A percentile compares a stretch with the other conserved stretches of the same genome.
phyloP scores from a whole-genome alignment of 192 early-diverging fungal genomes.

The Gaertneriomyces semiglobifer region DNA sequence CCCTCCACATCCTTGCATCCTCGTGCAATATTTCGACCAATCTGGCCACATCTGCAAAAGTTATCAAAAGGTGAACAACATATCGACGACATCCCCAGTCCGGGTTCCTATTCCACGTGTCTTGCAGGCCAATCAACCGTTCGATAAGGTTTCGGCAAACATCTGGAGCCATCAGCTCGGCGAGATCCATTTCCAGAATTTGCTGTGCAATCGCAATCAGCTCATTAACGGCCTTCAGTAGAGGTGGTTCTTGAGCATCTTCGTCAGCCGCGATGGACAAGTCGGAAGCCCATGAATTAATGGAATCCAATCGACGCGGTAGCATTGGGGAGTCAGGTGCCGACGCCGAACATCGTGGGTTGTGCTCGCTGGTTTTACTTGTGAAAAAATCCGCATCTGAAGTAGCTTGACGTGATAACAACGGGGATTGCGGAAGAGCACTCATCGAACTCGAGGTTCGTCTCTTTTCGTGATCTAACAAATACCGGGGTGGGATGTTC shows the following conservation, averaged over 20 bases:
- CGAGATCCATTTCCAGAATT: slow-evolving; percentile 66
- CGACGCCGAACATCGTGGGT: neutral
- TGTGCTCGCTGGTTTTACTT: neutral
- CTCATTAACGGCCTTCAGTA: slow-evolving; percentile 62
- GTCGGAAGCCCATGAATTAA: slow-evolving; percentile 24
- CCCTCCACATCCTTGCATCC: slow-evolving; percentile 64
- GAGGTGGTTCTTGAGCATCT: slow-evolving; percentile 30
- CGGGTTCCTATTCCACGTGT: slow-evolving; percentile 61
- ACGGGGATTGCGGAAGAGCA: neutral
- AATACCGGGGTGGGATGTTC: slow-evolving; percentile 1
- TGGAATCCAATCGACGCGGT: slow-evolving; percentile 6
- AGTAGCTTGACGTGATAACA: no score
- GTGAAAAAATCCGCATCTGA: neutral
- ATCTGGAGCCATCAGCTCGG: slow-evolving; percentile 56
- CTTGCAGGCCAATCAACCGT: slow-evolving; percentile 57
- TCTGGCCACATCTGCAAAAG: slow-evolving; percentile 70
- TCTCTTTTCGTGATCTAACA: slow-evolving; percentile 15
- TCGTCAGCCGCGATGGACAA: slow-evolving; percentile 28
- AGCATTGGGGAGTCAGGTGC: slow-evolving; percentile 23
- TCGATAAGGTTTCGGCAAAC: slow-evolving; percentile 58
- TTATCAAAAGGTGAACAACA: slow-evolving; percentile 64
- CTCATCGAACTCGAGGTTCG: slow-evolving; percentile 4
- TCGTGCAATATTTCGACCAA: slow-evolving; percentile 78
- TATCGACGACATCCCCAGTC: slow-evolving; percentile 57
- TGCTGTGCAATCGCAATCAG: slow-evolving; percentile 67